Evolutionary conservation across 106 monocot species (phyloP).

Genomic region (Apostasia shenzhenica): DNA sequence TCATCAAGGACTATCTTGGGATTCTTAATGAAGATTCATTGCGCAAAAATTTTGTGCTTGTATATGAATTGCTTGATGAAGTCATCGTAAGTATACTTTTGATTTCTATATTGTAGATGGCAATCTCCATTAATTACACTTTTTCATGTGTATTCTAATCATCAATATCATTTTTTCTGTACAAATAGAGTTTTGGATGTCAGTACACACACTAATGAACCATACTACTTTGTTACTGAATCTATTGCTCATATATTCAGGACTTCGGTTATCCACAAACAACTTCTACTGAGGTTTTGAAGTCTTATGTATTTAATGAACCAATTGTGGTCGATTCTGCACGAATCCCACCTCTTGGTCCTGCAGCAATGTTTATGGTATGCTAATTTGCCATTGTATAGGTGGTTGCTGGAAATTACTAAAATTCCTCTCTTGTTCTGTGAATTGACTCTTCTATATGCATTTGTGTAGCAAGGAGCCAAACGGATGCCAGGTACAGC

Average conservation of each 20-base stretch:
- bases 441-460: slow-evolving; percentile 1
- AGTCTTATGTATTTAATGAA: slow-evolving; percentile 98
- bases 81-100: slow-evolving; percentile 69
- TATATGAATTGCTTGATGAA: slow-evolving; percentile 99
- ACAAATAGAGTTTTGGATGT: too few species aligned
- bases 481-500: slow-evolving; percentile 96
- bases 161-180: slow-evolving; percentile 1
- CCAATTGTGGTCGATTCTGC: slow-evolving; percentile 77
- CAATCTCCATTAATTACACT: too few species aligned
- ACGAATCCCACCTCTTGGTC: slow-evolving; percentile 80
- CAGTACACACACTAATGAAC: not conserved
- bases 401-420: not conserved
- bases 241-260: slow-evolving; percentile 21
- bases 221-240: not conserved
- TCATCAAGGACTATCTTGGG: slow-evolving; percentile 95
- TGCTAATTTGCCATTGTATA: not conserved
- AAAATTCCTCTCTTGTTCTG: not conserved
- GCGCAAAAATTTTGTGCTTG: slow-evolving; percentile 95
- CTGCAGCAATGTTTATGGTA: slow-evolving; percentile 99
- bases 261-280: slow-evolving; percentile 98
- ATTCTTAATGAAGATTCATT: slow-evolving; percentile 98
- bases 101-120: not conserved
- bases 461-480: slow-evolving; percentile 64
- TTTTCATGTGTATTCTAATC: not conserved
- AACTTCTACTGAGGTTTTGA: slow-evolving; percentile 92